phyloP scores from a whole-genome alignment of 768 basidiomycete genomes.

The Chalciporus pseudorubinellus region DNA sequence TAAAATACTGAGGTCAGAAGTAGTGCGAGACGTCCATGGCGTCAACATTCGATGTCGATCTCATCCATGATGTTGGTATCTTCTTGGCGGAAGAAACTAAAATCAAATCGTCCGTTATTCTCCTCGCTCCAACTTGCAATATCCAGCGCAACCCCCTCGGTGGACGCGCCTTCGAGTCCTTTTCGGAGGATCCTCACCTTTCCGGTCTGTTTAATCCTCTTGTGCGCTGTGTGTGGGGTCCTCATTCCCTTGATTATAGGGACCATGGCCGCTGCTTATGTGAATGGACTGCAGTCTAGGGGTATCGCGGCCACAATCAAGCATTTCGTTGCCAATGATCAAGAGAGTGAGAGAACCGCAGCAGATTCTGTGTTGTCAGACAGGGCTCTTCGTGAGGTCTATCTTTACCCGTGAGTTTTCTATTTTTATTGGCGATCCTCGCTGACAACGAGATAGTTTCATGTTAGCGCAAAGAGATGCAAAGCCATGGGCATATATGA shows the following conservation, averaged over 20 bases:
- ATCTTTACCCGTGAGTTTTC: conserved; percentile 59
- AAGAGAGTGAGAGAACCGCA: conserved; percentile 68
- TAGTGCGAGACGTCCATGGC: conserved; percentile 70
- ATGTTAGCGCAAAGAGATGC: conserved; percentile 67
- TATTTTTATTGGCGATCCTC: neutral
- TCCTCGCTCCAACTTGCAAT: conserved; percentile 75
- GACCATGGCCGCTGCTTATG: conserved; percentile 60
- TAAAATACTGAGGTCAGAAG: neutral
- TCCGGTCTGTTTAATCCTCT: conserved; percentile 34
- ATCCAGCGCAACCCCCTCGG: conserved; percentile 65
- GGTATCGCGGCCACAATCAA: conserved; percentile 74
- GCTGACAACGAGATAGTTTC: conserved; percentile 39
- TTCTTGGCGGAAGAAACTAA: conserved; percentile 68
- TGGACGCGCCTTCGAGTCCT: conserved; percentile 66
- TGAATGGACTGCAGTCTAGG: conserved; percentile 63
- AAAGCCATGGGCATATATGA: conserved; percentile 66
- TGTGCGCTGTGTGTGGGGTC: too few relatives aligned
- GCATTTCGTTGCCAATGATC: conserved; percentile 72
- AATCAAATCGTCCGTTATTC: conserved; percentile 57
- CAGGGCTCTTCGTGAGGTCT: conserved; percentile 68
- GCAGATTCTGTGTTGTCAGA: conserved; percentile 63
- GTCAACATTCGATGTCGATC: conserved; percentile 63
- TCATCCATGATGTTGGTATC: conserved; percentile 51
- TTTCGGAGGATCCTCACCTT: conserved; percentile 68
- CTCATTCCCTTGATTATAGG: conserved; percentile 40